These are phyloP conservation scores for Xylaria venustula DNA, from an alignment of 495 filamentous ascomycete species.

Conservation along the genomic window DNA sequence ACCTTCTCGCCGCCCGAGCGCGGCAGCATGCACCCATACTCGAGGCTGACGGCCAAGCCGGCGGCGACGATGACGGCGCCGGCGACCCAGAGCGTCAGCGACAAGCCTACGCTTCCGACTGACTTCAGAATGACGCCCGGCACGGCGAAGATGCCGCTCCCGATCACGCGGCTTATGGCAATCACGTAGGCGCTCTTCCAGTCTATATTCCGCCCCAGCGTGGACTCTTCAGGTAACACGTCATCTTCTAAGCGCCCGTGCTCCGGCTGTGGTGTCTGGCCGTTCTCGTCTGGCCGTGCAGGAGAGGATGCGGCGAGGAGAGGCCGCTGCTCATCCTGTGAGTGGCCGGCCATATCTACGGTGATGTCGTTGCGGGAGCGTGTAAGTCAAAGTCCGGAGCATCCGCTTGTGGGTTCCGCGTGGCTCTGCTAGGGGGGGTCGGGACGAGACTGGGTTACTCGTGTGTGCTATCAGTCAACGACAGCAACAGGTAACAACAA, in stretches of 20 bases:
- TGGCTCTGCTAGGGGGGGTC: not conserved
- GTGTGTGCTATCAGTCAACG: not conserved
- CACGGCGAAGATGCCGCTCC: constrained; percentile 73
- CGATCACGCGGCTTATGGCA: constrained; percentile 74
- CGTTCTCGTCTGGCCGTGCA: constrained; percentile 12
- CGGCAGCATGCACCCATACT: constrained; percentile 73
- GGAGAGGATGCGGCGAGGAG: constrained; percentile 3
- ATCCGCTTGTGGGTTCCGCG: not conserved
- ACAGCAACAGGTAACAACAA: not conserved
- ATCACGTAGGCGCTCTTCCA: constrained; percentile 72
- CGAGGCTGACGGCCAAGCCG: constrained; percentile 60
- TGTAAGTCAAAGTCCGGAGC: not conserved
- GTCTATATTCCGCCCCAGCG: constrained; percentile 60
- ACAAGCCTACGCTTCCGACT: constrained; percentile 65
- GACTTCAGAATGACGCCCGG: constrained; percentile 67
- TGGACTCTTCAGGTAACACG: constrained; percentile 62
- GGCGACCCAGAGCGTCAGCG: constrained; percentile 61
- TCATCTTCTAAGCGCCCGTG: constrained; percentile 49
- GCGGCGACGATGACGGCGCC: constrained; percentile 61
- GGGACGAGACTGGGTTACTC: not conserved
- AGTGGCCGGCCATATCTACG: not conserved
- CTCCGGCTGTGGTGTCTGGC: constrained; percentile 20
- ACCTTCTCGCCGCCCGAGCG: constrained; percentile 71
- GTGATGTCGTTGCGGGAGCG: not conserved
- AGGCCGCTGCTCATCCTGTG: constrained; percentile 6